Evolutionary conservation across 768 basidiomycete species (phyloP).

Genomic region (Lentinus tigrinus): DNA sequence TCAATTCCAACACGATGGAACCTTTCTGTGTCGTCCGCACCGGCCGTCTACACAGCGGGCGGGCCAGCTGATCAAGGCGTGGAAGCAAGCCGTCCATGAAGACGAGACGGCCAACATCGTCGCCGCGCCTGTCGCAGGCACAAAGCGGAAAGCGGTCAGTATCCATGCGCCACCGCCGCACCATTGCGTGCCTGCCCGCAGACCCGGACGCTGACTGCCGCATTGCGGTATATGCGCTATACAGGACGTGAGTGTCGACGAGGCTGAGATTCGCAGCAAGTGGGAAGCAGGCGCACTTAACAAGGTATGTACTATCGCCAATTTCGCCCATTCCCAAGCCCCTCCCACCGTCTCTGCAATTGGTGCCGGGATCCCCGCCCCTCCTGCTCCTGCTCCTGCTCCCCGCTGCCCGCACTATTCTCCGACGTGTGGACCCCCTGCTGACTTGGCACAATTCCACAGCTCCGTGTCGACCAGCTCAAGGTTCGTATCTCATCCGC

Average conservation of each 20-base stretch:
- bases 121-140: conserved; percentile 39
- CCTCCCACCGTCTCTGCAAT: not conserved
- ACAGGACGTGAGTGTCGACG: conserved; percentile 64
- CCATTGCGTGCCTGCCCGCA: conserved; percentile 7
- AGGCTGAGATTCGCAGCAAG: conserved; percentile 71
- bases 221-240: conserved; percentile 1
- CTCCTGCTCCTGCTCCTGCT: not conserved
- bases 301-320: conserved; percentile 52
- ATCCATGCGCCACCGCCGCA: conserved; percentile 1
- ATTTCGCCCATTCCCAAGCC: not conserved
- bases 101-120: conserved; percentile 66
- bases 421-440: not conserved
- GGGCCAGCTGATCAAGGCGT: conserved; percentile 64
- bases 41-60: conserved; percentile 48
- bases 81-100: conserved; percentile 61
- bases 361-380: conserved; percentile 1
- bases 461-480: conserved; percentile 79
- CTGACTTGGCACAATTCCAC: conserved; percentile 18
- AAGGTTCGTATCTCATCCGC: conserved; percentile 48
- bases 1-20: conserved; percentile 1
- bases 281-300: conserved; percentile 56
- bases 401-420: not conserved
- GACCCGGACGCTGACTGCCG: not conserved
- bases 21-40: not conserved
- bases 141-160: conserved; percentile 75